Base-by-base conservation (phyloP, 495 filamentous ascomycete species). In the Haplographium delicatum region DNA sequence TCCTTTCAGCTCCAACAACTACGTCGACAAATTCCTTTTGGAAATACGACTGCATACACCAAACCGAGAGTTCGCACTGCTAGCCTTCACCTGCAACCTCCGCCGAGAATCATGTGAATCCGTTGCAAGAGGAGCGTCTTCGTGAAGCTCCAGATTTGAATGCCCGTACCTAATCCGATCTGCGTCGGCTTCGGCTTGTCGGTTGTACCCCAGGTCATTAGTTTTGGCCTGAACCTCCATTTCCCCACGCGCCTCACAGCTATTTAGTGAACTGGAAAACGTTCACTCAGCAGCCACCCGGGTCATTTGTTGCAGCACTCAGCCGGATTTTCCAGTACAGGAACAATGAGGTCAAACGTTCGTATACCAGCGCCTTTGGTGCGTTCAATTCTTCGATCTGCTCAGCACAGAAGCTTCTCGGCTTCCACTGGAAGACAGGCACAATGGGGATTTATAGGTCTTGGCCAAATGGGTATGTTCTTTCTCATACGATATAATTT, bases 381-480 rank as follows among this genome's bases (percentile, higher is more conserved):
- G 15, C 54, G 58, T 10, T 40, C 58, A 40, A 34, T 31, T 1
- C 13, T 57, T 9, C 37, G 55, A 16, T 25, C 50, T 40, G 55
- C 51, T 33, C 68, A 68, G 53, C 57, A 61, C 35, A 68, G 81
- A 54, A 59, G 65, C 28, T 88, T 88, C 55, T 82, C 84, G 22
- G 72, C 67, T 0, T 76, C 79, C 4, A 23, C 68, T 28, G 68
- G 62, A 23, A 69, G 77, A 48, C 68, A 80, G 58, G 80, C 81
- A 52, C 82, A 76, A 57, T 91, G 83, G 75, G 89, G 87, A 10
- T 94, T 95, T 65, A 83, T 95, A 56, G 89, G 89, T 3, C 68
- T 95, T 23, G 89, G 89, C 6, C 85, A 87, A 60, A 95, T 95
- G 89, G 89, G 83, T 89, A 75, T 40, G 81, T 65, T 35, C 15